Conservation (phyloP, 2,329 filamentous ascomycete species). For the Incumbomyces delicatus region DNA sequence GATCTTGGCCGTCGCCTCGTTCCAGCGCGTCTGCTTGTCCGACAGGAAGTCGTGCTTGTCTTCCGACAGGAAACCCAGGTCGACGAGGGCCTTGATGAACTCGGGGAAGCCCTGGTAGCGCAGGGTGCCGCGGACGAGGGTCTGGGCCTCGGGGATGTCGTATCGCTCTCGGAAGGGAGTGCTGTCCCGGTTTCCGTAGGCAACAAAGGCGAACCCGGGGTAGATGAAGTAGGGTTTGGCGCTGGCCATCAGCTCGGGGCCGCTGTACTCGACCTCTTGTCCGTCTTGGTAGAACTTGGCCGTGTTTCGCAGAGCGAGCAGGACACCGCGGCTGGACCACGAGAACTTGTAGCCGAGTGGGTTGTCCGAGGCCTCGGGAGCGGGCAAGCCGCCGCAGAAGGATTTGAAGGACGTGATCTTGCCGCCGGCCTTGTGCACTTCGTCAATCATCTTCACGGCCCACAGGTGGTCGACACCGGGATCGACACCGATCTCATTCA, state of each 20-base stretch:
- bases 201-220: constrained; percentile 79
- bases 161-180: constrained; percentile 82
- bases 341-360: constrained; percentile 91
- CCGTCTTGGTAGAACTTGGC: constrained; percentile 76
- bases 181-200: constrained; percentile 87
- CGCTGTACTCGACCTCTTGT: constrained; percentile 56
- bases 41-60: constrained; percentile 52
- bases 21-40: constrained; percentile 61
- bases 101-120: constrained; percentile 84
- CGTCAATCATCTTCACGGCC: constrained; percentile 76
- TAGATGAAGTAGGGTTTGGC: constrained; percentile 89
- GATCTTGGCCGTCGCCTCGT: constrained; percentile 71
- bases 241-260: constrained; percentile 67
- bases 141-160: constrained; percentile 82
- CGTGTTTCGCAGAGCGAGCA: constrained; percentile 77
- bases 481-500: constrained; percentile 83
- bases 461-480: constrained; percentile 46
- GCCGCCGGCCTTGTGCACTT: constrained; percentile 78
- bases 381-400: constrained; percentile 73
- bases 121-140: constrained; percentile 73
- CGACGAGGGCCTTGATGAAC: constrained; percentile 77
- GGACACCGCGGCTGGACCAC: constrained; percentile 69
- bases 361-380: constrained; percentile 54
- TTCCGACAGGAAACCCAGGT: constrained; percentile 80
- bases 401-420: constrained; percentile 74